These are phyloP conservation scores for Drosera capensis DNA, from an alignment of 148 eudicot species.

Conservation along the genomic window DNA sequence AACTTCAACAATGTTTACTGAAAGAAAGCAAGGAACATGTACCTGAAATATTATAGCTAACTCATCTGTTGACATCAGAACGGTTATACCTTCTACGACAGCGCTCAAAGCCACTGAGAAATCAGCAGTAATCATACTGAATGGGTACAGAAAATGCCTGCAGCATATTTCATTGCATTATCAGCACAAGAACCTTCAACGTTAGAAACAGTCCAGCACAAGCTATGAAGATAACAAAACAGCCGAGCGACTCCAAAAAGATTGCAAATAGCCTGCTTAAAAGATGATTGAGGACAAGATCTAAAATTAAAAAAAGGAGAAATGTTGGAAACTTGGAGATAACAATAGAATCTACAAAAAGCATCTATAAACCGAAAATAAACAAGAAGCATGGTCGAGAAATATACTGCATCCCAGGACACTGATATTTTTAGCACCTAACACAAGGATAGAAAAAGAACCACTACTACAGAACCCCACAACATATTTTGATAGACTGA, in stretches of 20 bases:
- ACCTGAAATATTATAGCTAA: conserved; percentile 54
- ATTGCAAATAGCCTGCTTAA: too few relatives aligned
- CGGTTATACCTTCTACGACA: conserved; percentile 31
- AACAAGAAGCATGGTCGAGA: too few relatives aligned
- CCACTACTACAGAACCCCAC: too few relatives aligned
- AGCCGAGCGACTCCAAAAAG: not conserved
- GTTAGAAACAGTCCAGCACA: not conserved
- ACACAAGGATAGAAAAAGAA: too few relatives aligned
- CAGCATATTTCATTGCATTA: not conserved
- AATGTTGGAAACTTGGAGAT: too few relatives aligned
- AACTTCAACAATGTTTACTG: conserved; percentile 1
- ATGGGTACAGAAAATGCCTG: conserved; percentile 65
- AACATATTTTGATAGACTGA: too few relatives aligned
- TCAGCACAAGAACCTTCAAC: conserved; percentile 2
- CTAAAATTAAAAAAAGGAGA: too few relatives aligned
- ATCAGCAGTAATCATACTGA: conserved; percentile 33
- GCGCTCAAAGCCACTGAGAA: conserved; percentile 39
- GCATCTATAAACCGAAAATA: too few relatives aligned
- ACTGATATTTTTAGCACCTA: too few relatives aligned
- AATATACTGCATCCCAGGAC: too few relatives aligned
- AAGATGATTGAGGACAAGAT: too few relatives aligned
- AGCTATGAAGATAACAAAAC: not conserved
- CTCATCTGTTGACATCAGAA: conserved; percentile 54
- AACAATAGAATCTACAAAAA: too few relatives aligned
- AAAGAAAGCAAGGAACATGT: conserved; percentile 3